Base-by-base conservation (phyloP, 2,329 filamentous ascomycete species). In the Phoma sp. region DNA sequence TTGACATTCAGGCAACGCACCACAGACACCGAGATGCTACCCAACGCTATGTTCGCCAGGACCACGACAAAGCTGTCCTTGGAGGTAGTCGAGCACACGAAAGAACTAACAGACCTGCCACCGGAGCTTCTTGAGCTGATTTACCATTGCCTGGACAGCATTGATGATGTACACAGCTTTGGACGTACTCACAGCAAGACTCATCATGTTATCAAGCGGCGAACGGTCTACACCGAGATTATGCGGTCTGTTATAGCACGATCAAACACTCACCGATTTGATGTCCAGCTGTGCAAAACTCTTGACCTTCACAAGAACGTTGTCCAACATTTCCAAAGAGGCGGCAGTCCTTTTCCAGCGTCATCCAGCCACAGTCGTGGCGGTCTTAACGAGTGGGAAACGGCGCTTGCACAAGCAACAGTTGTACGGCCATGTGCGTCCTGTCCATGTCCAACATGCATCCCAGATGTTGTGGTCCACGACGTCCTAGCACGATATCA, bases 91-190 rank as follows among this genome's bases (percentile, higher is more conserved):
- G 29, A 32, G 13, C 9, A 15, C 9, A 12, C 13, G 13, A 40
- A 24, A 19, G 35, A 8, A 21, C 43, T 71, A 12, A 56, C 40
- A 2, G 48, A 51, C 24, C 55, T 70, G 3, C 64, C 64, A 6
- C 27, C 36, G 9, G 65, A 70, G 36, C 37, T 70, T 0, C 53
- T 70, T 9, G 51, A 64, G 17, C 27, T 56, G 8, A 56, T 71
- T 1, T 69, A 49, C 17, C 43, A 54, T 19, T 36, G 51, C 15
- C 54, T 72, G 8, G 61, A 51, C 13, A 70, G 59, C 35, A 70
- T 72, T 37, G 67, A 70, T 36, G 67, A 71, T 61, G 65, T 68
- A 0, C 63, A 67, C 33, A 47, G 65, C 50, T 44, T 73, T 8
- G 62, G 37, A 15, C 57, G 62, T 32, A 39, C 53, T 12, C 70